These are phyloP conservation scores for Russula vinacea DNA, from an alignment of 768 basidiomycete genomes.

Conservation along the genomic window DNA sequence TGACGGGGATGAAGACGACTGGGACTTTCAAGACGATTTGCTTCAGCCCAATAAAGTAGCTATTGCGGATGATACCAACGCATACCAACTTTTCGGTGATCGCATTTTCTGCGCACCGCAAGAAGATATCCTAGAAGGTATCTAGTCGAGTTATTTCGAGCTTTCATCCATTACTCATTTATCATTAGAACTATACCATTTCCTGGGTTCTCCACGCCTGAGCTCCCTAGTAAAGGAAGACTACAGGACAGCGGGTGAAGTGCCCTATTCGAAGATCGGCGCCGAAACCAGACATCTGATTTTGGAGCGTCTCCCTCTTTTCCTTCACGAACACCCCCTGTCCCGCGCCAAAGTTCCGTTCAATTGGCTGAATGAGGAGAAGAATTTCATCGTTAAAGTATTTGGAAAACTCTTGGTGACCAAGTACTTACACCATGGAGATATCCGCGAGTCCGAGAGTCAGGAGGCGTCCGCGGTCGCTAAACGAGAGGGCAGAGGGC, in stretches of 20 bases:
- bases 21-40: constrained; percentile 71
- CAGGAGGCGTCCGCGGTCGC: constrained; percentile 77
- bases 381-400: constrained; percentile 67
- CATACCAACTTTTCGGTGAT: constrained; percentile 75
- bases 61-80: constrained; percentile 82
- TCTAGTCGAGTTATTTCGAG: constrained; percentile 5
- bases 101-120: constrained; percentile 77
- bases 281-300: constrained; percentile 58
- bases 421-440: constrained; percentile 57
- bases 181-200: constrained; percentile 62
- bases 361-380: constrained; percentile 59
- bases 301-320: constrained; percentile 82
- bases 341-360: constrained; percentile 57
- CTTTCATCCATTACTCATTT: neutral
- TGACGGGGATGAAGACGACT: constrained; percentile 68
- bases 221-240: constrained; percentile 75
- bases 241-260: constrained; percentile 57
- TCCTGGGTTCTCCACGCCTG: constrained; percentile 72
- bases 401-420: constrained; percentile 63
- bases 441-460: constrained; percentile 46
- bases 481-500: constrained; percentile 47
- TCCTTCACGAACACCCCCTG: constrained; percentile 85
- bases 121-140: constrained; percentile 88
- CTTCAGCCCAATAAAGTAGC: constrained; percentile 66
- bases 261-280: constrained; percentile 47